Percentiles rank a stretch among this genome's conserved stretches.
phyloP scores from a whole-genome alignment of 768 basidiomycete genomes.

The Panaeolus cyanescens region DNA sequence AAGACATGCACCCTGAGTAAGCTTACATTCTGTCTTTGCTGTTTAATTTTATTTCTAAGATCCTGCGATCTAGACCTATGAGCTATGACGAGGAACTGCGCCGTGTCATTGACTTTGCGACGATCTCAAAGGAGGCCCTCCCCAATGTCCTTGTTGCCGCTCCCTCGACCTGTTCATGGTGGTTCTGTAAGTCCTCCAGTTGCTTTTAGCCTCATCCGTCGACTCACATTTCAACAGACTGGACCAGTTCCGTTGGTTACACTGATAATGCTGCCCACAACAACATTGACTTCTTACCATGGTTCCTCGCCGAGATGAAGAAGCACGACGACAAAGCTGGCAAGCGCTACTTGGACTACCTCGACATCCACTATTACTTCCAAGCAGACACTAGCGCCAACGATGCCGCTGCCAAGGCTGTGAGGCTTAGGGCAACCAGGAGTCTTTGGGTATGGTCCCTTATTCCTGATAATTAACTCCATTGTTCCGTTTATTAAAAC shows the following conservation, averaged over 20 bases:
- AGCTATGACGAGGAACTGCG: conserved; percentile 53
- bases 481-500: background rate
- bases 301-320: conserved; percentile 55
- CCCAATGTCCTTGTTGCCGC: conserved; percentile 46
- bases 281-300: conserved; percentile 56
- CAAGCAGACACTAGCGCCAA: conserved; percentile 51
- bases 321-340: conserved; percentile 32
- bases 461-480: background rate
- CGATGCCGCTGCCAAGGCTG: conserved; percentile 50
- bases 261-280: conserved; percentile 50
- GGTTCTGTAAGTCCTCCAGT: conserved; percentile 36
- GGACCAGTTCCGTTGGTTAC: conserved; percentile 51
- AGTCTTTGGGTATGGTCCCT: conserved; percentile 44
- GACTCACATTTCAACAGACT: conserved; percentile 34
- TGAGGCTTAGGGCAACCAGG: conserved; percentile 48
- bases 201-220: background rate
- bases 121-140: conserved; percentile 43
- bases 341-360: conserved; percentile 49
- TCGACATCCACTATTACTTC: conserved; percentile 61
- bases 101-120: conserved; percentile 44
- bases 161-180: conserved; percentile 48
- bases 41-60: background rate
- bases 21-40: conserved; percentile 10
- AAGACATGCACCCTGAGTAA: conserved; percentile 56
- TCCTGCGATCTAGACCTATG: conserved; percentile 33